Base-by-base conservation (phyloP, 306 rosid species). In the Oemleria cerasiformis region DNA sequence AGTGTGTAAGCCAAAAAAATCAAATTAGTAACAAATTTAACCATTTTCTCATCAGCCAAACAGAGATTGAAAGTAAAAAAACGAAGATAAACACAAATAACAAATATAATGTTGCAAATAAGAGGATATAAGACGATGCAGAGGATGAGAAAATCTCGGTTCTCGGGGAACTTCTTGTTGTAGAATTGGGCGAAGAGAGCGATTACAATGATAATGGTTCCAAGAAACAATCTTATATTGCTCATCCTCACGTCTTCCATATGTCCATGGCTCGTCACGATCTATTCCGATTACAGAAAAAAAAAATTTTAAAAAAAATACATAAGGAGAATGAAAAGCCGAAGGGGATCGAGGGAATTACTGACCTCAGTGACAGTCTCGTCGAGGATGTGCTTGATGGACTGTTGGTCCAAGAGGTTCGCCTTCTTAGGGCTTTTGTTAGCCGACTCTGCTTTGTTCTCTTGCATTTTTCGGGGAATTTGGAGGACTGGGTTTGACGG, bases 101-200 rank as follows among this genome's bases (percentile, higher is more conserved):
- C 38, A 77, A 19, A 59, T 15, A 20, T 4, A 48, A 39, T 38
- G 51, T 55, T 30, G 36, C 36, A 30, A 39, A 45, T 2, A 23
- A 14, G 73, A 88, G 99, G 99, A 95, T 95, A 91, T 91, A 86
- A 89, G 16, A 73, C 80, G 78, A 91, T 91, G 90, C 96, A 95
- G 30, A 67, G 82, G 69, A 91, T 71, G 75, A 95, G 91, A 58
- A 95, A 95, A 65, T 95, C 86, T 57, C 84, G 84, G 69, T 91
- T 95, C 76, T 91, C 99, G 21, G 99, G 96, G 70, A 91, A 95
- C 81, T 89, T 91, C 79, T 91, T 95, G 75, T 88, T 94, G 90
- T 95, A 91, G 64, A 95, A 95, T 71, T 95, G 99, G 56, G 97
- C 97, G 11, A 91, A 81, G 30, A 95, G 88, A 57, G 97, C 99